These are phyloP conservation scores for Exophiala dermatitidis DNA, from an alignment of 2,329 filamentous ascomycete genomes.

Conservation along the genomic window DNA sequence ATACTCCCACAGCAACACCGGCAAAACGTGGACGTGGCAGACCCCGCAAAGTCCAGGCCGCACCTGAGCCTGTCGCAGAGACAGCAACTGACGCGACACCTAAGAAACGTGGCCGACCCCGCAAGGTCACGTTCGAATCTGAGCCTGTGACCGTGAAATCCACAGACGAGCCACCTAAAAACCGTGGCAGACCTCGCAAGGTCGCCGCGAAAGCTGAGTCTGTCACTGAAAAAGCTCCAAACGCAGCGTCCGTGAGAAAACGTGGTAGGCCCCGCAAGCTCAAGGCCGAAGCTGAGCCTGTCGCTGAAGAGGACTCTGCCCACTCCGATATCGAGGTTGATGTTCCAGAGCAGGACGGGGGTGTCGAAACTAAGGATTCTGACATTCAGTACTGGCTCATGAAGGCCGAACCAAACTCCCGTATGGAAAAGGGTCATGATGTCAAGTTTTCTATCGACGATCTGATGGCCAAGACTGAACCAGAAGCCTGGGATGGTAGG, in stretches of 20 bases:
- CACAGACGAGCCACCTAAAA: background rate
- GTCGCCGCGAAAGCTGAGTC: background rate
- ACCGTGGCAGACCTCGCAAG: background rate
- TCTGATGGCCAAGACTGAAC: slow-evolving; percentile 60
- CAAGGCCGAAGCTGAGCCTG: background rate
- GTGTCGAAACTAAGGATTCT: slow-evolving; percentile 15
- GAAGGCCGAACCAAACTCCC: slow-evolving; percentile 82
- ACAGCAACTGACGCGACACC: background rate
- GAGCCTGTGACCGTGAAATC: background rate
- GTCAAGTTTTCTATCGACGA: slow-evolving; percentile 95
- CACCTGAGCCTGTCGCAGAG: too few relatives aligned
- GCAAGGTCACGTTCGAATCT: background rate
- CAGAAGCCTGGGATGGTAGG: slow-evolving; percentile 85
- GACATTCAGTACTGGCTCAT: slow-evolving; percentile 64
- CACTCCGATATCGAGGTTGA: background rate
- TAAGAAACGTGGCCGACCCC: background rate
- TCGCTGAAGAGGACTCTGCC: background rate
- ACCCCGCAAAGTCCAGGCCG: too few relatives aligned
- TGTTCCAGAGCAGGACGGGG: background rate
- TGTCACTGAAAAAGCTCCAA: too few relatives aligned
- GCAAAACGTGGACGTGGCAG: too few relatives aligned
- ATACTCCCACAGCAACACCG: too few relatives aligned
- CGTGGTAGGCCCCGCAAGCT: slow-evolving; percentile 9
- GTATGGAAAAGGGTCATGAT: slow-evolving; percentile 78
- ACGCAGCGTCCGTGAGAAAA: background rate